Conservation (phyloP, 2,329 filamentous ascomycete genomes). For the Metarhizium rileyi region DNA sequence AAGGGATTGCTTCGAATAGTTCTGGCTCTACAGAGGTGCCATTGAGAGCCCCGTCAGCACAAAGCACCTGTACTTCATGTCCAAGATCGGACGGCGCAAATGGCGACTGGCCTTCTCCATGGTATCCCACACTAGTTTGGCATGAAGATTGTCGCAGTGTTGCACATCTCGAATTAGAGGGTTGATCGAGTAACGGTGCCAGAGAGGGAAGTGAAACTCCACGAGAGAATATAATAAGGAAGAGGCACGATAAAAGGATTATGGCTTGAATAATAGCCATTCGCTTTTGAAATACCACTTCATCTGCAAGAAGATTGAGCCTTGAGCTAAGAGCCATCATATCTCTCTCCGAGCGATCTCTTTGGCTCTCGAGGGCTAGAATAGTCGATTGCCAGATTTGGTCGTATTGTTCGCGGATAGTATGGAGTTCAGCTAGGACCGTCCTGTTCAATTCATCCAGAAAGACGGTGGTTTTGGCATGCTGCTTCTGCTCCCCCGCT, state of each 20-base stretch:
- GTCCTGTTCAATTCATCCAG: constrained; percentile 79
- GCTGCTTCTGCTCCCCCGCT: constrained; percentile 78
- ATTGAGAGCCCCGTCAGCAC: background rate
- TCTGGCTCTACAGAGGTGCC: background rate
- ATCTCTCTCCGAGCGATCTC: constrained; percentile 74
- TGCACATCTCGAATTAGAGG: constrained; percentile 12
- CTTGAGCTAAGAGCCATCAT: constrained; percentile 72
- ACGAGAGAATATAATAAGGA: constrained; percentile 73
- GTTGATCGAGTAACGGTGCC: constrained; percentile 20
- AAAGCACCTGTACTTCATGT: background rate
- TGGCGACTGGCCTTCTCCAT: background rate
- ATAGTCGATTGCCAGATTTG: constrained; percentile 95
- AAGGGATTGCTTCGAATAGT: background rate
- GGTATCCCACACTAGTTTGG: background rate
- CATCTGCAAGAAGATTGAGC: constrained; percentile 84
- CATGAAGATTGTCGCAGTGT: constrained; percentile 8
- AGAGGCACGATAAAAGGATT: constrained; percentile 75
- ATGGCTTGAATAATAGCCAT: constrained; percentile 90
- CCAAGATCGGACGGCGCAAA: background rate
- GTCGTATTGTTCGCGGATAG: constrained; percentile 79
- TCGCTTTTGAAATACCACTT: constrained; percentile 76
- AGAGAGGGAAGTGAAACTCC: constrained; percentile 31
- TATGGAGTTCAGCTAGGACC: constrained; percentile 69
- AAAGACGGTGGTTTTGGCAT: constrained; percentile 73
- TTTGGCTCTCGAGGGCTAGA: constrained; percentile 79